Base-by-base conservation (phyloP, 495 filamentous ascomycete species). In the Poronia punctata region DNA sequence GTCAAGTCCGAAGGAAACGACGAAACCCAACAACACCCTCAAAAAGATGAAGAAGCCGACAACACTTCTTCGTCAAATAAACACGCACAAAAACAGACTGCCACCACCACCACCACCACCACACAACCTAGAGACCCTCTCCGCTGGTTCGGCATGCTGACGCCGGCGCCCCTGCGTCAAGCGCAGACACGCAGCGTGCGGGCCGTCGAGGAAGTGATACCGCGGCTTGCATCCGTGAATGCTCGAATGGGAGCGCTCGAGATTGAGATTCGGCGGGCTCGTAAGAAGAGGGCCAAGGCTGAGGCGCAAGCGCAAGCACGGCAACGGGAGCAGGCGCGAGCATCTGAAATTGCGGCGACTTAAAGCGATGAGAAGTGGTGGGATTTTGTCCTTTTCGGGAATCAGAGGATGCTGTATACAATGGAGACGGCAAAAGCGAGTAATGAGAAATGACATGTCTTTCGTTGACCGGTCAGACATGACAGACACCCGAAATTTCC, bases 91-190 rank as follows among this genome's bases (percentile, higher is more conserved):
- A 36, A 48, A 32, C 28, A 16, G 25, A 40, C 19, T 17, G 12
- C 16, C 28, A 30, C 23, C 24, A 27, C n/a, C 24, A n/a, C n/a
- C n/a, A n/a, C n/a, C n/a, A 18, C 2, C 18, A 22, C 14, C 7
- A 27, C 24, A 35, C 11, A 42, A 36, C 30, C 19, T 17, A 54
- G 54, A 10, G 74, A 86, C 52, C 82, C 83, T 4, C 66, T 86
- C 29, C 60, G 69, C 23, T 84, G 81, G 81, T 86, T 82, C 55
- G 83, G 83, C 4, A 71, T 86, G 24, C 60, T 86, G 1, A 70
- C 78, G 7, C 78, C 83, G 0, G 60, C 60, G 18, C 59, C 78
- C 5, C 67, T 88, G 26, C 75, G 79, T 35, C 63, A 54, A 16
- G 80, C 82, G 0, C 82, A 85, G 56, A 60, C 37, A 9, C 56